Evolutionary conservation across 2,329 filamentous ascomycete species (phyloP).

Genomic region (Sordariomycetes sp.): DNA sequence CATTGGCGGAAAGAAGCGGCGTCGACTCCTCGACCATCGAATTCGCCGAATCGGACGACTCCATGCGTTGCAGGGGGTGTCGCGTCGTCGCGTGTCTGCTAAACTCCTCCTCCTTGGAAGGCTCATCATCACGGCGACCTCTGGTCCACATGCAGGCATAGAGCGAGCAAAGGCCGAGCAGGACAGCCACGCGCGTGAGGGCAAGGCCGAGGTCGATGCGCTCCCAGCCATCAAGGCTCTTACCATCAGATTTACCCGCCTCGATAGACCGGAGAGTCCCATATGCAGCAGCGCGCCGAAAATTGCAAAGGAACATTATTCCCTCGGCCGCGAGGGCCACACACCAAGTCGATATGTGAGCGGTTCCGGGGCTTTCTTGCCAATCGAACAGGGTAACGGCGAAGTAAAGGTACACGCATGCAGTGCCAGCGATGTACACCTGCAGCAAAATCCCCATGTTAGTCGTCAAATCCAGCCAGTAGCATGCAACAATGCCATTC

Average conservation of each 20-base stretch:
- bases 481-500: background rate
- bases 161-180: constrained; percentile 37
- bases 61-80: constrained; percentile 3
- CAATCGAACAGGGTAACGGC: constrained; percentile 81
- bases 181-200: constrained; percentile 55
- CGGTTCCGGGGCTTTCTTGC: constrained; percentile 65
- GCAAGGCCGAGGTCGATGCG: constrained; percentile 55
- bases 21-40: constrained; percentile 43
- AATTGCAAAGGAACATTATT: constrained; percentile 57
- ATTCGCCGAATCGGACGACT: background rate
- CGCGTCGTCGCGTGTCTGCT: background rate
- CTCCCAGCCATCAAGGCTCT: constrained; percentile 26
- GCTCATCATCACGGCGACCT: background rate
- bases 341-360: constrained; percentile 73
- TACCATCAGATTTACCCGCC: constrained; percentile 8
- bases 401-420: constrained; percentile 80
- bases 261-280: constrained; percentile 5
- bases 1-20: constrained; percentile 44
- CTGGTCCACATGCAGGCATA: constrained; percentile 1
- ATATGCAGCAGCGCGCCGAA: constrained; percentile 24
- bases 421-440: constrained; percentile 77
- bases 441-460: constrained; percentile 21
- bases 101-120: constrained; percentile 1
- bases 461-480: background rate
- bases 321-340: constrained; percentile 64